Conservation (phyloP, 768 basidiomycete species). For the Serpula lacrymans region DNA sequence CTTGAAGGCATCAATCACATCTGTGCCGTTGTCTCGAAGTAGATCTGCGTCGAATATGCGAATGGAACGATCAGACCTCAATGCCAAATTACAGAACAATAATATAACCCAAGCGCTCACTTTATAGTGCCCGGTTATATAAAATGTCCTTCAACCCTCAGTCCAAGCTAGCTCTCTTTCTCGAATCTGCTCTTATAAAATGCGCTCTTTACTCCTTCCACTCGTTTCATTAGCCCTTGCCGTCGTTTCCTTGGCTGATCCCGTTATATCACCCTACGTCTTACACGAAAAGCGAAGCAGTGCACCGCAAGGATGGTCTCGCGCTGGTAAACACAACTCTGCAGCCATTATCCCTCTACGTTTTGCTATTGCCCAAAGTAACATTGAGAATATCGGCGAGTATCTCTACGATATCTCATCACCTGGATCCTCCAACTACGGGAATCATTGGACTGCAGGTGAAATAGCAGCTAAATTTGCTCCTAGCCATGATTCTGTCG, state of each 20-base stretch:
- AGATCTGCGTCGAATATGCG: no score
- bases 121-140: no score
- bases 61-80: no score
- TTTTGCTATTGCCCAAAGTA: conserved; percentile 42
- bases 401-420: conserved; percentile 41
- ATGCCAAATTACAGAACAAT: no score
- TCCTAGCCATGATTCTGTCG: conserved; percentile 34
- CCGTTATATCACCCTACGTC: conserved; percentile 37
- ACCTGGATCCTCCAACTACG: conserved; percentile 42
- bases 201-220: conserved; percentile 10
- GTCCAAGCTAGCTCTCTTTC: no score
- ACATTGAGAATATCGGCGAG: conserved; percentile 38
- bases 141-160: no score
- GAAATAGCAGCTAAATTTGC: conserved; percentile 40
- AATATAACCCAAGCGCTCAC: no score
- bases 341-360: conserved; percentile 38
- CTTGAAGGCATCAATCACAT: no score
- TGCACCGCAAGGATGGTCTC: conserved; percentile 37
- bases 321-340: conserved; percentile 26
- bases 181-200: conserved; percentile 7
- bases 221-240: conserved; percentile 5
- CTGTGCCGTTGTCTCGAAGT: no score
- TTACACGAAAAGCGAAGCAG: conserved; percentile 37
- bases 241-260: conserved; percentile 2
- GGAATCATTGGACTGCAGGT: conserved; percentile 42